Base-by-base conservation (phyloP, 2,329 filamentous ascomycete genomes). In the Daldinia sp. region DNA sequence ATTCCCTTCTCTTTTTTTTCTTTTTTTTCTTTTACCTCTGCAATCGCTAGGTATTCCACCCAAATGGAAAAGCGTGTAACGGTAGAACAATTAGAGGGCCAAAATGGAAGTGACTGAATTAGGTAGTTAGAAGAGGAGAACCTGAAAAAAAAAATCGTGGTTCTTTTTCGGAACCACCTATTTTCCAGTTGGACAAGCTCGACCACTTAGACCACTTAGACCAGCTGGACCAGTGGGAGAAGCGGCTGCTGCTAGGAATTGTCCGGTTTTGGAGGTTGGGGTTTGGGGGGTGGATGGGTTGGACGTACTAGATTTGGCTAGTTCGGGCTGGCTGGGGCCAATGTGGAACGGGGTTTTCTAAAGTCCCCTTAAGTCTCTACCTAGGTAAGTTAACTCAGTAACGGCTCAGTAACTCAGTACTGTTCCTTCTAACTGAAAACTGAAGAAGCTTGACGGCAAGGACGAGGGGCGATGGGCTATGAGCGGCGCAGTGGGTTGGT, bases 191-290 rank as follows among this genome's bases (percentile, higher is more conserved):
- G n/a, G n/a, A n/a, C n/a, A n/a, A n/a, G n/a, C n/a, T n/a, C n/a
- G n/a, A n/a, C n/a, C n/a, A n/a, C n/a, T n/a, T n/a, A n/a, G n/a
- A n/a, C n/a, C n/a, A n/a, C n/a, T n/a, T n/a, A n/a, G n/a, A n/a
- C 55, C 32, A 61, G 52, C 43, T 56, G 37, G 57, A 53, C 61
- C 58, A 64, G 58, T 67, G 64, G 61, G 39, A 66, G 58, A 68
- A 54, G 59, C 53, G 39, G 59, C 53, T 68, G 37, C 59, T 58
- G 29, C 56, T 66, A 35, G 58, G 47, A 60, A 66, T 51, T 53
- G 60, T 61, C 65, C 58, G 59, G 58, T 63, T 63, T 45, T 65
- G 54, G 64, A 45, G 61, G 50, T 60, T 52, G 58, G 64, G 52
- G 49, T 62, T 55, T n/a, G n/a, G n/a, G n/a, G n/a, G n/a, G n/a